Evolutionary conservation across 2,329 filamentous ascomycete genomes (phyloP).

Genomic region (Aspergillus novoparasiticus): DNA sequence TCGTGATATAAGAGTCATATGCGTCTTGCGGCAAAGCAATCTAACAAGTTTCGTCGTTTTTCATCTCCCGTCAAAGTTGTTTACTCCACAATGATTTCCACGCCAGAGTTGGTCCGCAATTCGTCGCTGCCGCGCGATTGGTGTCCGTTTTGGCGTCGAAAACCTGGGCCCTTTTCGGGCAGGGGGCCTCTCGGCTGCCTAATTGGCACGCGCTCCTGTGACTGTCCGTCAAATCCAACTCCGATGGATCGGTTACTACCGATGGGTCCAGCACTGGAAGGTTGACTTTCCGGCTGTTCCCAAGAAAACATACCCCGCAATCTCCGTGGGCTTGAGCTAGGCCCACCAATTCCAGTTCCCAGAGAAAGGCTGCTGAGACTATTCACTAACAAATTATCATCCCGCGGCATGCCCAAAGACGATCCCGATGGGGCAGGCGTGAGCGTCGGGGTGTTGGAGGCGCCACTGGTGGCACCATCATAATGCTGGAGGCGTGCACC

Average conservation of each 20-base stretch:
- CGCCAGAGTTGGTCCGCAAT: constrained; percentile 60
- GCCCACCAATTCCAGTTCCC: constrained; percentile 49
- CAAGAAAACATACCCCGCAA: constrained; percentile 64
- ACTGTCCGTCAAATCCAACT: constrained; percentile 59
- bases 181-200: constrained; percentile 65
- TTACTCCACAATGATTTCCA: constrained; percentile 67
- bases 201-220: constrained; percentile 58
- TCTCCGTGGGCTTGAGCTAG: constrained; percentile 59
- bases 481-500: constrained; percentile 62
- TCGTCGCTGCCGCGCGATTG: constrained; percentile 65
- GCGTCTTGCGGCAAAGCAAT: constrained; percentile 45
- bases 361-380: constrained; percentile 64
- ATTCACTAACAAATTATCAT: constrained; percentile 64
- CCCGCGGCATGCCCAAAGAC: constrained; percentile 52
- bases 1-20: constrained; percentile 46
- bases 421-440: constrained; percentile 61
- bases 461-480: constrained; percentile 58
- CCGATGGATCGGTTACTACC: constrained; percentile 66
- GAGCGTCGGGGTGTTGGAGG: constrained; percentile 67
- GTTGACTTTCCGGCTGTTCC: constrained; percentile 56
- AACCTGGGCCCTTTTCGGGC: constrained; percentile 60
- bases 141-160: constrained; percentile 65
- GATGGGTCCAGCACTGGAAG: constrained; percentile 57
- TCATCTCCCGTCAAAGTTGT: constrained; percentile 35
- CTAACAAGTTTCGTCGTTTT: constrained; percentile 37